Evolutionary conservation across 768 basidiomycete species (phyloP).

Genomic region (Cystobasidium onofrii): DNA sequence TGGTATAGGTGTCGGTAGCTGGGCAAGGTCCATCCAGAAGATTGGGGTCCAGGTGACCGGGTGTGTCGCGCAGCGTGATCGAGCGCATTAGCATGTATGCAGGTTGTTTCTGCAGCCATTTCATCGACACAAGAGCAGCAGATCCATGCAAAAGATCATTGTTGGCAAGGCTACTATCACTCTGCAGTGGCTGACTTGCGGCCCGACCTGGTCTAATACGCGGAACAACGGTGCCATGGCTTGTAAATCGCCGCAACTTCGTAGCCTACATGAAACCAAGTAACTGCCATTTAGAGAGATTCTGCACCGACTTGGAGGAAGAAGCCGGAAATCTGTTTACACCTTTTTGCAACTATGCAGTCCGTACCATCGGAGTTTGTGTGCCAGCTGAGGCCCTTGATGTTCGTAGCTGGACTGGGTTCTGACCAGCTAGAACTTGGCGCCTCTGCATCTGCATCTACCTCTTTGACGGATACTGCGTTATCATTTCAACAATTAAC

Average conservation of each 20-base stretch:
- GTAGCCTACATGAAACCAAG: too few species aligned
- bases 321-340: background rate
- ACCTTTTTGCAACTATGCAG: constrained; percentile 56
- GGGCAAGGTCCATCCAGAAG: too few species aligned
- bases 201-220: too few species aligned
- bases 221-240: too few species aligned
- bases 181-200: too few species aligned
- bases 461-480: constrained; percentile 41
- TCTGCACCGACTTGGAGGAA: background rate
- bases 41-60: too few species aligned
- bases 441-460: constrained; percentile 31
- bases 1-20: too few species aligned
- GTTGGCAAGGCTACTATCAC: background rate
- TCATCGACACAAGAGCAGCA: background rate
- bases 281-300: too few species aligned
- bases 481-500: constrained; percentile 54
- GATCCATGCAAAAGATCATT: background rate
- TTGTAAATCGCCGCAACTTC: too few species aligned
- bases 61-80: background rate
- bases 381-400: constrained; percentile 78
- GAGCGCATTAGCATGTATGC: background rate
- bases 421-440: background rate
- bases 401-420: constrained; percentile 87
- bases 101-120: background rate
- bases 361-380: constrained; percentile 84